Base-by-base conservation (phyloP, 371 early-diverging fungal species). In the Mortierella sp. region DNA sequence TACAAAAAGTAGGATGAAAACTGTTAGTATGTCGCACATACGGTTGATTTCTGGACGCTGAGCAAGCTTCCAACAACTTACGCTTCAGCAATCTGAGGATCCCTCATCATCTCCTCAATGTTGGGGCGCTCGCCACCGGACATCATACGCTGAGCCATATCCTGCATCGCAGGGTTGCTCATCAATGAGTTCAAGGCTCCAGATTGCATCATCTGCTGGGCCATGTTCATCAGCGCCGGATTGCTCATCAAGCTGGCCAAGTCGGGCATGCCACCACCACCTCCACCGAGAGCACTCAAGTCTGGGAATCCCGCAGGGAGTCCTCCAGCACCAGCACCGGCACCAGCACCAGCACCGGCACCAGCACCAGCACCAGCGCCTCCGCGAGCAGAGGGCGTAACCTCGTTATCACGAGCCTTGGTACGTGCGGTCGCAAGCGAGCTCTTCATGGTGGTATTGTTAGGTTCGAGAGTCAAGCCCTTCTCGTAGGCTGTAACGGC, bases 171-270 rank as follows among this genome's bases (percentile, higher is more conserved):
- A 7, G 97, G 97, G 84, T 97, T 97, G 79, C 87, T 92, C 92
- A 96, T 89, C 80, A 97, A 83, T 23, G 85, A 80, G 61, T 90
- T 87, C 58, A 97, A 83, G 21, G 92, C 94, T 54, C 96, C 96
- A 44, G 94, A 95, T 47, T 86, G 87, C 97, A 95, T 95, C 94
- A 97, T 94, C 82, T 89, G 91, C 70, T 90, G 89, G 6, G 95
- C 97, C 97, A 97, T 96, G 76, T 82, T 85, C 96, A 96, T 96
- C 67, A 97, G 80, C 26, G 89, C 90, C 26, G 98, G 98, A 85
- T 97, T 96, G 79, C 80, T 93, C 86, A 96, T 80, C 81, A 97
- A 81, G 50, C 91, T 70, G 11, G 82, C 86, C 49, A 92, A 68
- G 73, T 93, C 92, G 64, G 90, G 80, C 50, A 88, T 88, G 19